Percentiles rank a stretch among this genome's conserved stretches.
These are phyloP conservation scores for Mycena polygramma DNA, from an alignment of 768 basidiomycete genomes.

Conservation along the genomic window DNA sequence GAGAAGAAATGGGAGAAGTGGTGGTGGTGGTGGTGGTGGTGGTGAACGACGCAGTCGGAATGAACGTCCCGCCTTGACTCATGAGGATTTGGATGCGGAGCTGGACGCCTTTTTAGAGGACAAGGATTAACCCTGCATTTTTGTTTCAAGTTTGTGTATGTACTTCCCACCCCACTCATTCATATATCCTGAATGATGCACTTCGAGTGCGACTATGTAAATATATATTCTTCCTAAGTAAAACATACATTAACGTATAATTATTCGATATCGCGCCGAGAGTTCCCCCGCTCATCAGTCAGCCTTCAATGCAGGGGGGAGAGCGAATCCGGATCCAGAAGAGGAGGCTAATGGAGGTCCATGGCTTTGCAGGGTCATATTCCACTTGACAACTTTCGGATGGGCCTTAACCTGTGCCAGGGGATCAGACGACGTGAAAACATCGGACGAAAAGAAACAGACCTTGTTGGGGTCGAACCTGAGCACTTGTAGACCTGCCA, in stretches of 20 bases:
- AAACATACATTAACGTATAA: conserved; percentile 1
- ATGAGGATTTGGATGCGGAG: conserved; percentile 86
- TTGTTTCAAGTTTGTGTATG: conserved; percentile 25
- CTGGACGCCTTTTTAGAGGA: conserved; percentile 82
- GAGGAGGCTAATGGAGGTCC: conserved; percentile 6
- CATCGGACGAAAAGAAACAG: conserved; percentile 1
- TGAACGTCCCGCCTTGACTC: conserved; percentile 62
- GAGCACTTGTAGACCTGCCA: conserved; percentile 74
- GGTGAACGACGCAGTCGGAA: conserved; percentile 53
- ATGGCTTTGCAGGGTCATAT: conserved; percentile 39
- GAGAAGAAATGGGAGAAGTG: conserved; percentile 44
- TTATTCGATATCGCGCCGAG: not conserved
- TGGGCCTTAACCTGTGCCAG: conserved; percentile 61
- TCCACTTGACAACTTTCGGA: conserved; percentile 70
- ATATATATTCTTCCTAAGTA: not conserved
- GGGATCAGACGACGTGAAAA: not conserved
- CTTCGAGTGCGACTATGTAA: too few species aligned
- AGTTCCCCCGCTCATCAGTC: not conserved
- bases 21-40: too few species aligned
- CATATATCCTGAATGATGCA: conserved; percentile 9
- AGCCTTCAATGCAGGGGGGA: not conserved
- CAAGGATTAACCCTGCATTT: conserved; percentile 44
- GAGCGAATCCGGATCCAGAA: not conserved
- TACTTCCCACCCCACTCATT: conserved; percentile 20
- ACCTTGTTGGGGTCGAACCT: conserved; percentile 73